phyloP scores from a whole-genome alignment of 805 yeast genomes.

The Saccharomycopsis vini region DNA sequence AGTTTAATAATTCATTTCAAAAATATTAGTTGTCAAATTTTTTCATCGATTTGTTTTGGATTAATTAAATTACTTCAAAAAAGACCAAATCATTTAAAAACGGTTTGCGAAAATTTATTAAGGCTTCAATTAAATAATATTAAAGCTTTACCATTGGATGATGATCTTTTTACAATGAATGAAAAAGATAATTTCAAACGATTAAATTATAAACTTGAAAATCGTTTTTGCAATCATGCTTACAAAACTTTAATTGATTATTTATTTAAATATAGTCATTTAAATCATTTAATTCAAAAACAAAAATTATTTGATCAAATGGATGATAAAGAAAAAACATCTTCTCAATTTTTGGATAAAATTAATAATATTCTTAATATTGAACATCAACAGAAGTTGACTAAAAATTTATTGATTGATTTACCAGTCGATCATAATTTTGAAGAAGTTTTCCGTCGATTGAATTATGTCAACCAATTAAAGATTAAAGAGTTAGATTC shows the following conservation, averaged over 20 bases:
- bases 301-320: background rate
- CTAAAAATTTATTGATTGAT: constrained; percentile 11
- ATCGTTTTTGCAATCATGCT: constrained; percentile 9
- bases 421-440: constrained; percentile 10
- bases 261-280: constrained; percentile 8
- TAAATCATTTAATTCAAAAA: constrained; percentile 12
- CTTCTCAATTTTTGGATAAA: constrained; percentile 8
- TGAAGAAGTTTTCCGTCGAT: too few relatives aligned
- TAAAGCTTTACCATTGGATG: constrained; percentile 5
- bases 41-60: constrained; percentile 11
- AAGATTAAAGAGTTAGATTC: too few relatives aligned
- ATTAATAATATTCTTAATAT: constrained; percentile 13
- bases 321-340: constrained; percentile 7
- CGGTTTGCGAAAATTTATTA: background rate
- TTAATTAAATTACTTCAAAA: constrained; percentile 13
- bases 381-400: constrained; percentile 11
- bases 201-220: constrained; percentile 14
- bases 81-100: constrained; percentile 8
- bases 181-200: constrained; percentile 6
- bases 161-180: constrained; percentile 4
- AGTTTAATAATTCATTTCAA: background rate
- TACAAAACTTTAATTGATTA: constrained; percentile 14
- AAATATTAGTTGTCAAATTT: constrained; percentile 12
- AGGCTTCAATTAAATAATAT: constrained; percentile 8
- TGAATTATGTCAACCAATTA: too few relatives aligned